Conservation (phyloP, 352 stramenopile species). For the Poterioochromonas sp. region DNA sequence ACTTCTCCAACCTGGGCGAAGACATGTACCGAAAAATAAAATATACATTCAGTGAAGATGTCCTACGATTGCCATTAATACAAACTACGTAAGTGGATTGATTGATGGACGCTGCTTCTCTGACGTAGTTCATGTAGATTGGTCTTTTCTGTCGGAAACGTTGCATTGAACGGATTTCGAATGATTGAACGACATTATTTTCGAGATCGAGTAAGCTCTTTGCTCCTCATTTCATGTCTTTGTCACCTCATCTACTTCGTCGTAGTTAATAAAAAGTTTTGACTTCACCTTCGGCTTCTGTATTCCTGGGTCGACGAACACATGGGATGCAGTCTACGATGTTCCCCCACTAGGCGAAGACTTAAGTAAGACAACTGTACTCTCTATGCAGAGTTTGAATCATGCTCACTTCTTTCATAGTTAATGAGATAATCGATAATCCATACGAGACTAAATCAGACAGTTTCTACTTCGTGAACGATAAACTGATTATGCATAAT, state of each 20-base stretch:
- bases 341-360: slow-evolving; percentile 81
- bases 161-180: slow-evolving; percentile 74
- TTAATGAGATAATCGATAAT: slow-evolving; percentile 82
- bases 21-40: slow-evolving; percentile 78
- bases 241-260: not conserved
- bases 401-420: slow-evolving; percentile 36
- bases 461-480: slow-evolving; percentile 89
- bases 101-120: not conserved
- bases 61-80: slow-evolving; percentile 74
- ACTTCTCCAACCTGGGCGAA: slow-evolving; percentile 63
- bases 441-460: slow-evolving; percentile 84
- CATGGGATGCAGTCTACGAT: slow-evolving; percentile 85
- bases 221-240: not conserved
- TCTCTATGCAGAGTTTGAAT: slow-evolving; percentile 33
- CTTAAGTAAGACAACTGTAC: slow-evolving; percentile 52
- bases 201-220: slow-evolving; percentile 67
- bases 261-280: slow-evolving; percentile 70
- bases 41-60: slow-evolving; percentile 86
- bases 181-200: slow-evolving; percentile 97
- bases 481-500: slow-evolving; percentile 92
- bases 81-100: slow-evolving; percentile 45
- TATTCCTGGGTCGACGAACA: slow-evolving; percentile 87
- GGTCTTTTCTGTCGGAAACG: slow-evolving; percentile 77
- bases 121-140: slow-evolving; percentile 3
- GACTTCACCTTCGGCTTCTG: slow-evolving; percentile 93